These are phyloP conservation scores for Physcia stellaris DNA, from an alignment of 495 filamentous ascomycete species.

Conservation along the genomic window DNA sequence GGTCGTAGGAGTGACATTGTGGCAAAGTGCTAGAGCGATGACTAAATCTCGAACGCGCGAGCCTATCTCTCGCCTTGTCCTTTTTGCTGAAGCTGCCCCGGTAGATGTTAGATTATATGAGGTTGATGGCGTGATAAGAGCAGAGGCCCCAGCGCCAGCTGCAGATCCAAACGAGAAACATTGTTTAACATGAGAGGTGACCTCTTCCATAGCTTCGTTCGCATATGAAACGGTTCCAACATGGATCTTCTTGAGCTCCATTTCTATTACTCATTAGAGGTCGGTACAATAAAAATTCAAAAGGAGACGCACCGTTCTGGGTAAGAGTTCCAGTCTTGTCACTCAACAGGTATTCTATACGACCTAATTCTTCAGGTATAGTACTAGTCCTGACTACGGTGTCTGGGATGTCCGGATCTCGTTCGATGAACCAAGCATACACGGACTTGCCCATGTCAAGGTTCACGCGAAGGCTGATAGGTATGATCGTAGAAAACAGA, in stretches of 20 bases:
- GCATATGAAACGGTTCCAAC: slow-evolving; percentile 97
- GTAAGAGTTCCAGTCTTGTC: slow-evolving; percentile 97
- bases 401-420: slow-evolving; percentile 74
- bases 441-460: slow-evolving; percentile 93
- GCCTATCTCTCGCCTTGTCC: slow-evolving; percentile 85
- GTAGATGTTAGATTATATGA: slow-evolving; percentile 39
- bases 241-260: slow-evolving; percentile 98
- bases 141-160: slow-evolving; percentile 19
- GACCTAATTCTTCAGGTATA: slow-evolving; percentile 89
- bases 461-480: slow-evolving; percentile 91
- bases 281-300: not conserved
- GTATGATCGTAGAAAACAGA: slow-evolving; percentile 97
- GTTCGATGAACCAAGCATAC: slow-evolving; percentile 90
- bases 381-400: slow-evolving; percentile 94
- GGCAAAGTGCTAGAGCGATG: slow-evolving; percentile 81
- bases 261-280: slow-evolving; percentile 37
- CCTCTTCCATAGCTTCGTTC: slow-evolving; percentile 97
- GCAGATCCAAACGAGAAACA: slow-evolving; percentile 46
- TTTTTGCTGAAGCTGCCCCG: slow-evolving; percentile 47
- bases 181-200: slow-evolving; percentile 70
- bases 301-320: slow-evolving; percentile 52
- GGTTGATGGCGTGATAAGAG: slow-evolving; percentile 63
- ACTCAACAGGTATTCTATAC: slow-evolving; percentile 91
- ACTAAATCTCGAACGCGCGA: slow-evolving; percentile 83
- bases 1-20: slow-evolving; percentile 90